Evolutionary conservation across 2,329 filamentous ascomycete species (phyloP), one percentile per base, ranked within the genome.

Genomic region (Penicillium sp.): DNA sequence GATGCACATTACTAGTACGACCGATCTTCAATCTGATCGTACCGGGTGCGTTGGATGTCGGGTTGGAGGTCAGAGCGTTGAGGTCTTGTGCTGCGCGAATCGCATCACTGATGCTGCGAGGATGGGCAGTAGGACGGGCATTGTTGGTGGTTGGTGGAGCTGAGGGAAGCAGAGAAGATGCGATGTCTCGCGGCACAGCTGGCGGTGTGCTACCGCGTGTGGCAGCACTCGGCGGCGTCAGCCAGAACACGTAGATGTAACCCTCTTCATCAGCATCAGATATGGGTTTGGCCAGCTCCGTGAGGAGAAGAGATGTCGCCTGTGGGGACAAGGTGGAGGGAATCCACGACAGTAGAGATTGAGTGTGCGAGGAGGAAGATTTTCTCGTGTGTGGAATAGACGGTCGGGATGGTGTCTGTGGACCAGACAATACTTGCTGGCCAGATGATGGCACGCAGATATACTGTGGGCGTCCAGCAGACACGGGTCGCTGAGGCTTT

Each of bases 221-320:
- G 14, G 39, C 33, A 3, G 79, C 68, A 2, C 75, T 76, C 23
- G 78, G 73, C 20, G 88, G 82, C 0, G 88, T 96, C 15, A 96
- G 76, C 89, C 91, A 96, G 75, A 97, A 98, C 66, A 98, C 94
- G 75, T 98, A 98, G 53, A 98, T 97, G 69, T 93, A 98, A 25
- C 93, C 93, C 9, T 84, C 74, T 53, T 94, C 87, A 51, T 93
- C 87, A 38, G 76, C 71, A 15, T 79, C 72, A 0, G 87, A 89
- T 31, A 90, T 78, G 1, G 75, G 88, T 72, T 78, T 93, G 61
- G 67, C 79, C 7, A 97, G 75, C 64, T 97, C 90, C 2, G 83
- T 73, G 44, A 91, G 76, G 3, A 97, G 74, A 4, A 75, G 69
- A 0, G 87, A 84, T 0, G 86, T 73, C 0, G 81, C 85, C 52